phyloP scores from a whole-genome alignment of 1,284 basidiomycete species.

The Microstroma glucosiphilum region DNA sequence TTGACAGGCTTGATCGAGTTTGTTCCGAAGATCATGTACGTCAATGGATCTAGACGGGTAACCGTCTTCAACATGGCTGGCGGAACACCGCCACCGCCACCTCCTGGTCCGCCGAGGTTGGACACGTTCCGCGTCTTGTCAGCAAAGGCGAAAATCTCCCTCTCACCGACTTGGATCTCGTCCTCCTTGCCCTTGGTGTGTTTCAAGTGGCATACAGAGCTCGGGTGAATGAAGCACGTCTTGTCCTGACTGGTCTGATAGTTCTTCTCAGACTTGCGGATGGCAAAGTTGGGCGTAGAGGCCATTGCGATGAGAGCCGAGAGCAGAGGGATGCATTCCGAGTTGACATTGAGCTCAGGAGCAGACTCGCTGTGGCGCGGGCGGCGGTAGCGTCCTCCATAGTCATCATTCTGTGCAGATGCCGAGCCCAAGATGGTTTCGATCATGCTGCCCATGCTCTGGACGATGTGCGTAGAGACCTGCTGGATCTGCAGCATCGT shows the following conservation, averaged over 20 bases:
- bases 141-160: slow-evolving; percentile 74
- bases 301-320: slow-evolving; percentile 80
- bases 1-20: slow-evolving; percentile 60
- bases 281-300: slow-evolving; percentile 86
- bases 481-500: slow-evolving; percentile 77
- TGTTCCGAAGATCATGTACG: slow-evolving; percentile 87
- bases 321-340: slow-evolving; percentile 70
- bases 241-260: slow-evolving; percentile 79
- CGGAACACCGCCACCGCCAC: slow-evolving; percentile 50
- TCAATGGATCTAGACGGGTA: slow-evolving; percentile 72
- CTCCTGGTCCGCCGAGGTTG: slow-evolving; percentile 47
- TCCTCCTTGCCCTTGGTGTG: slow-evolving; percentile 56
- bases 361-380: slow-evolving; percentile 49
- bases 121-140: slow-evolving; percentile 79
- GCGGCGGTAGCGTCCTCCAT: slow-evolving; percentile 14
- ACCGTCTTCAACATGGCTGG: slow-evolving; percentile 66
- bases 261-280: slow-evolving; percentile 67
- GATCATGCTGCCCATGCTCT: slow-evolving; percentile 60
- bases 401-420: slow-evolving; percentile 14
- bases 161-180: slow-evolving; percentile 55
- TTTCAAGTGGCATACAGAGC: slow-evolving; percentile 76
- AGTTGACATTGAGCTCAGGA: slow-evolving; percentile 59
- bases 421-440: slow-evolving; percentile 26
- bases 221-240: slow-evolving; percentile 75
- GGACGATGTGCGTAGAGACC: slow-evolving; percentile 73